Evolutionary conservation across 2,329 filamentous ascomycete species (phyloP), one percentile per base, ranked within the genome.

Genomic region (Volutella citrinella): DNA sequence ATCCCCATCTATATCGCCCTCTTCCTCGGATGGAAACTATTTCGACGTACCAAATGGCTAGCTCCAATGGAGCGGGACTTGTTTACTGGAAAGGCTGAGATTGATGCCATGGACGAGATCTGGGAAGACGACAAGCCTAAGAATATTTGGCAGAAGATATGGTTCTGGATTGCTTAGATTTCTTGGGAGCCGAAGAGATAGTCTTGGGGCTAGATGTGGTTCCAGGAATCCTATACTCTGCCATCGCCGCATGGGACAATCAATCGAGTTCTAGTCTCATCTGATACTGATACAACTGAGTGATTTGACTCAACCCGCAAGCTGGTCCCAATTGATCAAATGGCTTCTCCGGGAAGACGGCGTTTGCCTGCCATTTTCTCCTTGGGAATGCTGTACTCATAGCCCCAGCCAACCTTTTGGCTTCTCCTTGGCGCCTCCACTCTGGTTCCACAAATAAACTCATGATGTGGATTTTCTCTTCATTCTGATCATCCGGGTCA

Each of bases 401-500:
- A 4, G 48, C 44, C 30, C 42, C 38, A 12, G 32, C 29, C 17
- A 51, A 36, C 19, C 34, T 27, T 30, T 28, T 42, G 7, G 40
- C 48, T 19, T 45, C 24, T 3, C 49, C 49, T 20, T 33, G 20
- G 5, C 44, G 19, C 18, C 49, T 34, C 21, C 28, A 36, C n/a
- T 41, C 39, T 3, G 45, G 45, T 14, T 38, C 37, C 4, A 52
- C 49, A 22, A 45, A 41, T 5, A 48, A 19, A 17, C 32, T 30
- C 14, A 27, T 30, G 18, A 52, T 11, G 8, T 19, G 28, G 6
- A 50, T 24, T 7, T 29, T 34, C 13, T 45, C 40, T 13, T 30
- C 26, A 7, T 38, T 36, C 21, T 32, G 31, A 22, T 43, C 40
- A 16, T 41, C 39, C 3, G 48, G 48, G 10, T 48, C 29, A 3